These are phyloP conservation scores for Eucalyptus marginata DNA, from an alignment of 345 rosid species.

Conservation along the genomic window DNA sequence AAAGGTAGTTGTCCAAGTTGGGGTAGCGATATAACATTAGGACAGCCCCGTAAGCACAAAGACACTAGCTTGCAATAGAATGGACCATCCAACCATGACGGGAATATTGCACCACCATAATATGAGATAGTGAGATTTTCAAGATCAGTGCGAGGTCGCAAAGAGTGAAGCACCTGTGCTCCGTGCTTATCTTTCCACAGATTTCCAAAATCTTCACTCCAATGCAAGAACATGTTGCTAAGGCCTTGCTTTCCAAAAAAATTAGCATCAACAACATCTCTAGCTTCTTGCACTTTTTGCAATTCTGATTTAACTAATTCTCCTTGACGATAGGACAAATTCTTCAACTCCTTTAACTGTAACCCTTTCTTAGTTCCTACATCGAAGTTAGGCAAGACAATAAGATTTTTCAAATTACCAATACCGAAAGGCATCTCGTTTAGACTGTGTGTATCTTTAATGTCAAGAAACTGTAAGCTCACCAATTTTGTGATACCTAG, in stretches of 20 bases:
- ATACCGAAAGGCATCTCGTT: not conserved
- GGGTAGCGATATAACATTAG: not conserved
- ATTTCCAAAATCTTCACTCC: not conserved
- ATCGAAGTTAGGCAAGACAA: not conserved
- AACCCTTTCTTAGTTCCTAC: not conserved
- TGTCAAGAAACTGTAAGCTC: not conserved
- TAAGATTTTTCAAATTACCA: not conserved
- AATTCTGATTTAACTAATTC: not conserved
- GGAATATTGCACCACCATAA: not conserved
- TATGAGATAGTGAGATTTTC: not conserved
- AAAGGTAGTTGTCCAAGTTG: not conserved
- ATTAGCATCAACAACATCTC: not conserved
- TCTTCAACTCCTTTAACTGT: not conserved
- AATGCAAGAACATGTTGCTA: not conserved
- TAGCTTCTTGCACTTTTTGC: not conserved
- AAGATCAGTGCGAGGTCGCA: not conserved
- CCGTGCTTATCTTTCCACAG: rapidly evolving
- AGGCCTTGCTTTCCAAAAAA: not conserved
- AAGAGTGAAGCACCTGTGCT: not conserved
- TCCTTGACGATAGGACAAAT: not conserved
- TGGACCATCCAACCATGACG: not conserved
- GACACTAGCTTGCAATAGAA: not conserved
- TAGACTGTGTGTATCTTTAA: not conserved
- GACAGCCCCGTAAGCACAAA: not conserved
- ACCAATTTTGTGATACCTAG: not conserved